Base-by-base conservation (phyloP, 441 rosid species). In the Cnidoscolus chayamansa region DNA sequence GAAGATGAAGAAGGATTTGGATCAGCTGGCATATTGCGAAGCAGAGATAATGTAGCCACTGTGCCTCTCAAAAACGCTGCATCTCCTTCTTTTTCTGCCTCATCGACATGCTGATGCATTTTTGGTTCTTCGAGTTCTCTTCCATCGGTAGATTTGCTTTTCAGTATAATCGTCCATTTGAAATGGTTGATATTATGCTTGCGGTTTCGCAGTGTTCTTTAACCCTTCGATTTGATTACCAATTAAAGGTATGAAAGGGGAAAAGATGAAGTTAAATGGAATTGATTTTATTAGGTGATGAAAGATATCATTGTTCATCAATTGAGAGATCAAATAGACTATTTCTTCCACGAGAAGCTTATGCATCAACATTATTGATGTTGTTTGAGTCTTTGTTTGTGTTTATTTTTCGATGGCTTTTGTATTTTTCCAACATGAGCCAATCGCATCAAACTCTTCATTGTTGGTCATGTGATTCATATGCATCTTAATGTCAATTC, bases 1-100 rank as follows among this genome's bases (percentile, higher is more conserved):
- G 85, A 81, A 2, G 85, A 83, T 10, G 86, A 62, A 55, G 81
- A 78, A 67, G 74, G 65, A 16, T 20, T 63, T 15, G 71, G 76
- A 56, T 81, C 76, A 1, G 13, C 76, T 32, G 72, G 74, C 63
- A 55, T 73, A 9, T 71, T 78, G 17, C 70, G 53, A 2, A 11
- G 66, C 3, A 25, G 30, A 6, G 31, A 48, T 13, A 17, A 9
- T 45, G 48, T 25, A 10, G 37, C 16, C 25, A 35, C 75, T 17
- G 35, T 63, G 55, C 80, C 72, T 43, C 37, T 82, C 6, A 62
- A 63, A 63, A 16, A 75, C 51, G 67, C 77, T 40, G 81, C 80
- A 4, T 63, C 81, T 47, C 64, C 76, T 32, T 69, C 81, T 16
- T 79, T 75, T 56, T 55, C 73, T 25, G 53, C 45, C 25, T 48